A percentile compares a stretch with the other conserved stretches of the same genome.
These are phyloP conservation scores for Alloascoidea hylecoeti DNA, from an alignment of 805 yeast species.

Conservation along the genomic window DNA sequence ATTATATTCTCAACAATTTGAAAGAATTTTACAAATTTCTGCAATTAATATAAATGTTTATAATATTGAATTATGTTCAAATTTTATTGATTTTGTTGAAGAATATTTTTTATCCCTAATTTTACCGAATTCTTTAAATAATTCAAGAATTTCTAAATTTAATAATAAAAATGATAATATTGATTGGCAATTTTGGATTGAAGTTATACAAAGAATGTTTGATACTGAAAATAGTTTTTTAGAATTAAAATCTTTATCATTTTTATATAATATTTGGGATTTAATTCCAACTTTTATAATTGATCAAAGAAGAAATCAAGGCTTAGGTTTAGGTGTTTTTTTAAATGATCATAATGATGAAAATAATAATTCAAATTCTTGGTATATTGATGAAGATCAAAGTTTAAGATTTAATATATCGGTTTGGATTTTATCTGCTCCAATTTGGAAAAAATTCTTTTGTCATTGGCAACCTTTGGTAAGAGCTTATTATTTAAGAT, in stretches of 20 bases:
- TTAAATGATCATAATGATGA: no score
- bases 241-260: slow-evolving; percentile 48
- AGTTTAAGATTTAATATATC: slow-evolving; percentile 34
- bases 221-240: slow-evolving; percentile 45
- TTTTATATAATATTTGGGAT: slow-evolving; percentile 66
- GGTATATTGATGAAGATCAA: slow-evolving; percentile 10
- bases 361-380: not conserved
- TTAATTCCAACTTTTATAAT: slow-evolving; percentile 19
- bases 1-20: slow-evolving; percentile 19
- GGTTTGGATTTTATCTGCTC: slow-evolving; percentile 35
- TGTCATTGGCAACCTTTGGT: slow-evolving; percentile 75
- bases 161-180: slow-evolving; percentile 18
- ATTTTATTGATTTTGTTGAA: slow-evolving; percentile 23
- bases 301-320: not conserved
- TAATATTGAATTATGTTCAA: slow-evolving; percentile 21
- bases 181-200: slow-evolving; percentile 72
- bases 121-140: slow-evolving; percentile 7
- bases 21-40: slow-evolving; percentile 19
- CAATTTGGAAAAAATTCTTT: slow-evolving; percentile 41
- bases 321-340: no score
- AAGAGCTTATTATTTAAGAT: slow-evolving; percentile 51
- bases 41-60: slow-evolving; percentile 17
- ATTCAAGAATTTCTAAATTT: slow-evolving; percentile 10
- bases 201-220: slow-evolving; percentile 44
- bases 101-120: slow-evolving; percentile 18